phyloP scores from a whole-genome alignment of 257 asterid species.

The Craterostigma plantagineum region DNA sequence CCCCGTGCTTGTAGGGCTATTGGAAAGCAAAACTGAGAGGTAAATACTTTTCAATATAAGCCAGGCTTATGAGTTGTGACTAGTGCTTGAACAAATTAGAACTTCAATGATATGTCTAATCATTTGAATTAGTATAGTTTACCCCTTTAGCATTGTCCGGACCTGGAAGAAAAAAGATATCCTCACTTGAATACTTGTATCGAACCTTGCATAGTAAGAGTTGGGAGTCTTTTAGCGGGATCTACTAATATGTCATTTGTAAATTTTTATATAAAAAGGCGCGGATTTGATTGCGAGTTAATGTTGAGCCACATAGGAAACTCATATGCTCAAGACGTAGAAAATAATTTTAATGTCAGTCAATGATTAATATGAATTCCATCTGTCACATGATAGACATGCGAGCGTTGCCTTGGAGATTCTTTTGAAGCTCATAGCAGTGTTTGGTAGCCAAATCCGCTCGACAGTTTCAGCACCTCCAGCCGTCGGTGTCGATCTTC shows the following conservation, averaged over 20 bases:
- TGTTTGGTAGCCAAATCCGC: constrained; percentile 51
- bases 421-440: constrained; percentile 80
- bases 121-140: background rate
- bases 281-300: too few species aligned
- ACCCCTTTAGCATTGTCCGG: too few species aligned
- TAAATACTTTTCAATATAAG: constrained; percentile 7
- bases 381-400: constrained; percentile 32
- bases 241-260: too few species aligned
- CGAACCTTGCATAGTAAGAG: too few species aligned
- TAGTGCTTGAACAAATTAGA: background rate
- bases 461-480: constrained; percentile 71
- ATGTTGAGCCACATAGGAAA: background rate
- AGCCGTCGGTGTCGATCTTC: constrained; percentile 82
- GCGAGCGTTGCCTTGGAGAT: constrained; percentile 65
- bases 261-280: too few species aligned
- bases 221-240: too few species aligned
- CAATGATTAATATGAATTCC: background rate
- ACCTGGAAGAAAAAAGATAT: too few species aligned
- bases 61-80: background rate
- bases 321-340: too few species aligned
- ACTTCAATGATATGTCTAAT: background rate
- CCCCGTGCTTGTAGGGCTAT: constrained; percentile 71
- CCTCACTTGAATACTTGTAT: too few species aligned
- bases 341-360: too few species aligned
- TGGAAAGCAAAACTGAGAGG: constrained; percentile 85